Conservation (phyloP, 1,284 basidiomycete species). For the Phenoliferia sp. region DNA sequence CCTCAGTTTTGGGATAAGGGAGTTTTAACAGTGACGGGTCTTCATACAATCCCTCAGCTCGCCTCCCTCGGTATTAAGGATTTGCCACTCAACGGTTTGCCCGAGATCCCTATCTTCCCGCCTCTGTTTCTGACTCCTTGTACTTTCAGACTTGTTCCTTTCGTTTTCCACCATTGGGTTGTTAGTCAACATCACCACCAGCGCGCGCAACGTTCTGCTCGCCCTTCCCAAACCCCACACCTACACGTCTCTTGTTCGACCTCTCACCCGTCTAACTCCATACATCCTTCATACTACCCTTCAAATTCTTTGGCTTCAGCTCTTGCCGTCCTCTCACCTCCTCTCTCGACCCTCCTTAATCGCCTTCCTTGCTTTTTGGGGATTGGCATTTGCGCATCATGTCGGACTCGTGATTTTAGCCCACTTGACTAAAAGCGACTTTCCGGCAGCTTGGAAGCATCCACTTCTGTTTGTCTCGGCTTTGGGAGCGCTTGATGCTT, state of each 20-base stretch:
- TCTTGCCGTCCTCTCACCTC: conserved; percentile 51
- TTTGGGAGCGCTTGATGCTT: conserved; percentile 72
- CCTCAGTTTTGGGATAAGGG: conserved; percentile 79
- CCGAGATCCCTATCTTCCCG: not conserved
- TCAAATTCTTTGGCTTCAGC: conserved; percentile 69
- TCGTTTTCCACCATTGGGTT: conserved; percentile 69
- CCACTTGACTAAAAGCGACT: conserved; percentile 77
- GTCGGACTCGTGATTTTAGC: conserved; percentile 90
- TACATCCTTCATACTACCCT: conserved; percentile 65
- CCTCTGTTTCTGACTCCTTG: too few species aligned
- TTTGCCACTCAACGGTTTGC: conserved; percentile 63
- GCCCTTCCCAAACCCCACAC: conserved; percentile 47
- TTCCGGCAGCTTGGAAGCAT: conserved; percentile 61
- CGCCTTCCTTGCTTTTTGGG: conserved; percentile 87
- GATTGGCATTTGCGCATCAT: conserved; percentile 47
- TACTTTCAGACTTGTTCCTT: conserved; percentile 64
- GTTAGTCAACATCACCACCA: conserved; percentile 72
- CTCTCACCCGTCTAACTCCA: conserved; percentile 71
- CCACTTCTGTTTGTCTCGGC: conserved; percentile 77
- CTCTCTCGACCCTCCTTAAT: conserved; percentile 50
- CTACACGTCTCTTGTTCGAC: conserved; percentile 45
- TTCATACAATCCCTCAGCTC: conserved; percentile 47
- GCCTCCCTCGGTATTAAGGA: conserved; percentile 46
- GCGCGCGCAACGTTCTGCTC: conserved; percentile 45
- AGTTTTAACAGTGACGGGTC: conserved; percentile 57